Conservation (phyloP, 1,139 yeast species). For the Lodderomyces jiufengensis region DNA sequence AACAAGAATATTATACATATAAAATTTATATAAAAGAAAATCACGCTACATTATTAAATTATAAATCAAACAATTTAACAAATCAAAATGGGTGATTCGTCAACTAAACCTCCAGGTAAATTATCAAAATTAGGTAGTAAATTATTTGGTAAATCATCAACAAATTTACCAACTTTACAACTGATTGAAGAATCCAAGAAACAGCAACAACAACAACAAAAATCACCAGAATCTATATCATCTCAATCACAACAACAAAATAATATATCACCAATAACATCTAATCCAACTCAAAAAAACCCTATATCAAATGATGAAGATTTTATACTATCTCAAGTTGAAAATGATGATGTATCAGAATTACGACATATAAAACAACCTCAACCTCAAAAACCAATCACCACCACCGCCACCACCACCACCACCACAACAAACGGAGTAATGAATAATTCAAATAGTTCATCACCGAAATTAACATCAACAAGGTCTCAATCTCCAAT, state of each 20-base stretch:
- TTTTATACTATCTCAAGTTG: slow-evolving; percentile 15
- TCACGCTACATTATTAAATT: too few species aligned
- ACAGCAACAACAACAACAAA: slow-evolving; percentile 9
- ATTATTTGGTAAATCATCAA: slow-evolving; percentile 32
- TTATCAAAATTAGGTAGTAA: slow-evolving; percentile 28
- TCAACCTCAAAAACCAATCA: slow-evolving; percentile 10
- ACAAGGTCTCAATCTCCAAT: slow-evolving; percentile 15
- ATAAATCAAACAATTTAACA: too few species aligned
- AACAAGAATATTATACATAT: too few species aligned
- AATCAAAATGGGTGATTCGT: slow-evolving; percentile 22
- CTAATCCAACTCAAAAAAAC: not conserved
- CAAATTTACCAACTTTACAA: slow-evolving; percentile 15
- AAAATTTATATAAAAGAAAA: too few species aligned
- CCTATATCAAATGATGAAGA: slow-evolving; percentile 13
- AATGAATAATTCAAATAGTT: slow-evolving; percentile 5
- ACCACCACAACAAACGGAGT: not conserved
- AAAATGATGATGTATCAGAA: slow-evolving; percentile 21
- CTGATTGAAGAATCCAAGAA: not conserved
- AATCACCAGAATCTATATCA: not conserved
- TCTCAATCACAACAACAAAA: too few species aligned
- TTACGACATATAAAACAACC: slow-evolving; percentile 16
- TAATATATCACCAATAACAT: not conserved
- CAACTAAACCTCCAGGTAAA: slow-evolving; percentile 23
- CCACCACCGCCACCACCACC: slow-evolving; percentile 1
- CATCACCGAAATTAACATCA: slow-evolving; percentile 16